Evolutionary conservation across 2,329 filamentous ascomycete genomes (phyloP).

Genomic region (Aspergillus uvarum): DNA sequence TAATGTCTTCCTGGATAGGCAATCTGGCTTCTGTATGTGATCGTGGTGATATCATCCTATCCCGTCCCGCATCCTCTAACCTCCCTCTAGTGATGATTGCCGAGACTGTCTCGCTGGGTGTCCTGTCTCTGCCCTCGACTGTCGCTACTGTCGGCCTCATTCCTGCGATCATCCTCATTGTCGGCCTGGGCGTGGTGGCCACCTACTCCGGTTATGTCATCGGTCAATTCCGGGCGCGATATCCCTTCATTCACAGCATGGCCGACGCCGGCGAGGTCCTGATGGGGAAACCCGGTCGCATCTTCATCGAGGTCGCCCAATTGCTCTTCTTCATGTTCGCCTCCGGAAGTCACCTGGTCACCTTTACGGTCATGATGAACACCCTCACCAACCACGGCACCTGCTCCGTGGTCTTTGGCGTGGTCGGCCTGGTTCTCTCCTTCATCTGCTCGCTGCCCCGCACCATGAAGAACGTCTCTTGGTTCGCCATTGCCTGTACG

Average conservation of each 20-base stretch:
- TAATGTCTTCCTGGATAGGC: conserved; percentile 22
- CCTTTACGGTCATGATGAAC: conserved; percentile 67
- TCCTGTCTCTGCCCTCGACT: conserved; percentile 54
- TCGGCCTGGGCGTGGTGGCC: conserved; percentile 55
- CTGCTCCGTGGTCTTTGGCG: conserved; percentile 63
- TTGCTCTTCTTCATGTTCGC: conserved; percentile 66
- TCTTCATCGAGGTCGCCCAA: conserved; percentile 63
- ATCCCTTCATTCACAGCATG: conserved; percentile 63
- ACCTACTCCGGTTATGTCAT: conserved; percentile 61
- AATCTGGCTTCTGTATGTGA: conserved; percentile 37
- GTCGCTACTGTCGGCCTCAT: conserved; percentile 53
- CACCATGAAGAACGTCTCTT: conserved; percentile 62
- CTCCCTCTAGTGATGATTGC: conserved; percentile 50
- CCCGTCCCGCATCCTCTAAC: neutral
- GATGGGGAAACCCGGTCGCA: conserved; percentile 59
- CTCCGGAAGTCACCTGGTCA: conserved; percentile 67
- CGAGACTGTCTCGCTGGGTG: conserved; percentile 57
- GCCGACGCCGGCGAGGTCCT: conserved; percentile 66
- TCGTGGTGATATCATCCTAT: neutral
- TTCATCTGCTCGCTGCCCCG: conserved; percentile 60
- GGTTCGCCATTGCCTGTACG: conserved; percentile 58
- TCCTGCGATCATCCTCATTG: conserved; percentile 55
- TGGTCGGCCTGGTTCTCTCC: conserved; percentile 59
- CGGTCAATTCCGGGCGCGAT: conserved; percentile 56
- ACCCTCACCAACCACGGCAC: conserved; percentile 61